A percentile compares a stretch with the other conserved stretches of the same genome.
phyloP scores from a whole-genome alignment of 768 basidiomycete species.

The Termitomyces sp. region DNA sequence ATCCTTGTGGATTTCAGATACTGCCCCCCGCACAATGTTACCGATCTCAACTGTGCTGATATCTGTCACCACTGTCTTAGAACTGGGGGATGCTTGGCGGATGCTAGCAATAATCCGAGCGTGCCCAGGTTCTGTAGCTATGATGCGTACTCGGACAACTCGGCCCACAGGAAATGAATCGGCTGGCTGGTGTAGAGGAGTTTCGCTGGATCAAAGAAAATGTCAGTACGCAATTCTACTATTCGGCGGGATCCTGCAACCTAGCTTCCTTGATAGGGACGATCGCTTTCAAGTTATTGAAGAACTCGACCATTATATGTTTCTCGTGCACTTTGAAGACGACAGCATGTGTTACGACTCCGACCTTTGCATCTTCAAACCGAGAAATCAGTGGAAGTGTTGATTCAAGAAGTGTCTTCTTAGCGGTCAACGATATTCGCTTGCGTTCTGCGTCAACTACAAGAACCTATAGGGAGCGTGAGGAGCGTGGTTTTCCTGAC shows the following conservation, averaged over 20 bases:
- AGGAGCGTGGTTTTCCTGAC: neutral
- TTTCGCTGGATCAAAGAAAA: slow-evolving; percentile 51
- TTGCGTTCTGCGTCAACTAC: slow-evolving; percentile 78
- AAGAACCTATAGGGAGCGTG: slow-evolving; percentile 53
- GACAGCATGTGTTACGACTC: slow-evolving; percentile 75
- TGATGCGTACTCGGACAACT: slow-evolving; percentile 80
- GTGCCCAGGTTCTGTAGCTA: slow-evolving; percentile 54
- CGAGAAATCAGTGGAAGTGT: slow-evolving; percentile 64
- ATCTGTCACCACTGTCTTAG: slow-evolving; percentile 47
- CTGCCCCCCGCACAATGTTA: slow-evolving; percentile 60
- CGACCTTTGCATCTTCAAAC: slow-evolving; percentile 65
- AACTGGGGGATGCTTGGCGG: slow-evolving; percentile 65
- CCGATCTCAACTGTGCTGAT: slow-evolving; percentile 78
- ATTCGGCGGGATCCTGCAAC: slow-evolving; percentile 37
- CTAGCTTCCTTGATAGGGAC: slow-evolving; percentile 81
- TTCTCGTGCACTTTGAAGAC: slow-evolving; percentile 83
- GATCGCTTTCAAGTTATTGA: slow-evolving; percentile 80
- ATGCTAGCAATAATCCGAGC: slow-evolving; percentile 80
- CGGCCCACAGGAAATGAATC: slow-evolving; percentile 77
- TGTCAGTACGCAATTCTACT: neutral
- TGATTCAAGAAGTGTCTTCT: slow-evolving; percentile 86
- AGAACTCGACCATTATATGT: slow-evolving; percentile 84
- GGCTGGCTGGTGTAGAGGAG: slow-evolving; percentile 46
- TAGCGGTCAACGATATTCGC: slow-evolving; percentile 83
- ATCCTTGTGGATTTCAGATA: slow-evolving; percentile 83